These are phyloP conservation scores for Chionographis japonica DNA, from an alignment of 106 monocot genomes.

Conservation along the genomic window DNA sequence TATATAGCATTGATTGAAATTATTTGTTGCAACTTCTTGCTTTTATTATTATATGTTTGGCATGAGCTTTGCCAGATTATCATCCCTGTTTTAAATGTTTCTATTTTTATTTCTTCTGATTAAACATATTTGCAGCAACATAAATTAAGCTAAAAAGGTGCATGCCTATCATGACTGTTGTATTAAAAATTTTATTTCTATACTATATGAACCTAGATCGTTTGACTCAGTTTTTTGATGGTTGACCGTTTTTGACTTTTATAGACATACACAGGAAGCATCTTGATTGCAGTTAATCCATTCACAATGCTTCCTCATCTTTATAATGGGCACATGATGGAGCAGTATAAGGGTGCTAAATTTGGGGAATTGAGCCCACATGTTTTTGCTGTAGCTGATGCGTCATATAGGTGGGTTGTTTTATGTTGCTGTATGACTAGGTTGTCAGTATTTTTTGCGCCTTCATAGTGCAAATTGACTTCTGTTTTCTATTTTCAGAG, in stretches of 20 bases:
- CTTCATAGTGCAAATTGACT: neutral
- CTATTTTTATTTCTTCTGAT: too few relatives aligned
- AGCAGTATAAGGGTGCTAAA: conserved; percentile 64
- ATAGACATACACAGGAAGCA: conserved; percentile 85
- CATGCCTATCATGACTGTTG: too few relatives aligned
- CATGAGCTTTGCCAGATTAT: too few relatives aligned
- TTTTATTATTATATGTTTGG: too few relatives aligned
- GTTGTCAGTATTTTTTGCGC: neutral
- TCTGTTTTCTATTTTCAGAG: conserved; percentile 23
- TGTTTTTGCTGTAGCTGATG: conserved; percentile 82
- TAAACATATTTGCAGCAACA: too few relatives aligned
- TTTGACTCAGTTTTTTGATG: too few relatives aligned
- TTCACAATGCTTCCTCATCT: conserved; percentile 77
- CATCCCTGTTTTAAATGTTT: too few relatives aligned
- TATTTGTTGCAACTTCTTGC: too few relatives aligned
- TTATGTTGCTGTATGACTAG: neutral
- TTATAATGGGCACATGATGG: conserved; percentile 79
- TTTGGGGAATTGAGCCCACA: conserved; percentile 82
- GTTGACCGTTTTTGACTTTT: neutral
- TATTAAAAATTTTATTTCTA: too few relatives aligned
- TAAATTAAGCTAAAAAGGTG: too few relatives aligned
- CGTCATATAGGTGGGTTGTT: conserved; percentile 51
- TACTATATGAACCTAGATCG: too few relatives aligned
- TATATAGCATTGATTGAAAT: too few relatives aligned
- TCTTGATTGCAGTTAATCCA: conserved; percentile 81